These are phyloP conservation scores for Atkinsonella texensis DNA, from an alignment of 2,329 filamentous ascomycete species.

Conservation along the genomic window DNA sequence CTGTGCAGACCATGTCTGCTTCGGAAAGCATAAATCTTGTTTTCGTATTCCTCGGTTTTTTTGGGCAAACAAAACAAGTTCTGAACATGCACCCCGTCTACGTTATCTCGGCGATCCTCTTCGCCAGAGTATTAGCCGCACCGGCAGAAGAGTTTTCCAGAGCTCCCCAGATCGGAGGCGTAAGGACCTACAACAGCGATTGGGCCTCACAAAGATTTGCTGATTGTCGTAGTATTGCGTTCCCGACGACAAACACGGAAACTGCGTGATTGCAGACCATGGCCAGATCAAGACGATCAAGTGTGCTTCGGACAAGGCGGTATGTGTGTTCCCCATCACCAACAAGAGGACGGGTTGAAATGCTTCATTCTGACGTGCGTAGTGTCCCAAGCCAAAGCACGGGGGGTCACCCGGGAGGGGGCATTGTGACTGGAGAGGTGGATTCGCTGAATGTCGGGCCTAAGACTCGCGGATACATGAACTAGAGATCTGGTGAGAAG, in stretches of 20 bases:
- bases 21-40: not conserved
- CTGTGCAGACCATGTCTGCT: not conserved
- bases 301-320: conserved; percentile 1
- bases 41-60: too few species aligned
- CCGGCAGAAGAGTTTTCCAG: not conserved
- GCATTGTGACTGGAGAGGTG: conserved; percentile 1
- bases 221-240: not conserved
- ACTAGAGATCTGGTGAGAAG: too few species aligned
- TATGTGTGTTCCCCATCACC: not conserved
- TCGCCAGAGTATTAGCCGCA: not conserved
- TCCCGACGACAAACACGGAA: not conserved
- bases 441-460: not conserved
- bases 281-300: conserved; percentile 2
- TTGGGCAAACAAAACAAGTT: not conserved
- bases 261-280: conserved; percentile 2
- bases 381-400: not conserved
- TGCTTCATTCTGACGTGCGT: not conserved
- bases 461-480: not conserved
- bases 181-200: not conserved
- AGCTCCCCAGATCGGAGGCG: not conserved
- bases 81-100: not conserved
- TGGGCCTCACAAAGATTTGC: too few species aligned
- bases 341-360: not conserved
- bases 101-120: not conserved
- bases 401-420: not conserved